Base-by-base conservation (phyloP, 805 yeast genomes). In the Candida railenensis region DNA sequence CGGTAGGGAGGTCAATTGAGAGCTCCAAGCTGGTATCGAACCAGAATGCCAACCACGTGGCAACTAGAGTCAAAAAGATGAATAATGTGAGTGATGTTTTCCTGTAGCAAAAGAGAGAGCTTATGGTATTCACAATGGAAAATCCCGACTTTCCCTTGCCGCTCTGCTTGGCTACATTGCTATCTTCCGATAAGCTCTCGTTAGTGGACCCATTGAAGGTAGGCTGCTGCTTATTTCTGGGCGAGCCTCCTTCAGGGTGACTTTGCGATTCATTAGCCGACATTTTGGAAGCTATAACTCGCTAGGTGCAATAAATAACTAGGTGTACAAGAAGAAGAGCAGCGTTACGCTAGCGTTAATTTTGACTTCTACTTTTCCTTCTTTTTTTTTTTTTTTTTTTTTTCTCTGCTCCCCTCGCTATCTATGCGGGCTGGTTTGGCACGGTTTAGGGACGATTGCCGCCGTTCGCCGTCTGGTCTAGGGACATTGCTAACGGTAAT, bases 81-180 rank as follows among this genome's bases (percentile, higher is more conserved):
- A 84, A 60, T 2, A 82, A 53, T 7, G 89, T 81, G 39, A 86
- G 71, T 1, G 88, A 75, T 0, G 91, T 85, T 64, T 86, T 86
- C 50, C 92, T 66, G 66, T 85, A 86, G n/a, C 86, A 82, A 60
- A 85, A 82, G 0, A 78, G 62, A 4, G 83, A 71, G 45, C 84
- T 71, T 22, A 69, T 39, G 34, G 55, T 51, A 28, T 61, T 53
- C 9, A 67, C 55, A 49, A 71, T 53, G 4, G 36, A 25, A n/a
- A 7, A 20, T 5, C n/a, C 18, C 28, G 22, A 37, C 12, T 9
- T 12, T 39, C 22, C 8, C 42, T 39, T 22, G 18, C 12, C 19
- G 33, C 11, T 14, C 21, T 39, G 42, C 14, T 18, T 12, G 19
- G 5, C 16, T 36, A 7, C 16, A n/a, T 16, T 34, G 19, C 37